Percentiles rank a stretch among this genome's conserved stretches.
Conservation (phyloP, 768 basidiomycete genomes). For the Albatrellus ellisii region DNA sequence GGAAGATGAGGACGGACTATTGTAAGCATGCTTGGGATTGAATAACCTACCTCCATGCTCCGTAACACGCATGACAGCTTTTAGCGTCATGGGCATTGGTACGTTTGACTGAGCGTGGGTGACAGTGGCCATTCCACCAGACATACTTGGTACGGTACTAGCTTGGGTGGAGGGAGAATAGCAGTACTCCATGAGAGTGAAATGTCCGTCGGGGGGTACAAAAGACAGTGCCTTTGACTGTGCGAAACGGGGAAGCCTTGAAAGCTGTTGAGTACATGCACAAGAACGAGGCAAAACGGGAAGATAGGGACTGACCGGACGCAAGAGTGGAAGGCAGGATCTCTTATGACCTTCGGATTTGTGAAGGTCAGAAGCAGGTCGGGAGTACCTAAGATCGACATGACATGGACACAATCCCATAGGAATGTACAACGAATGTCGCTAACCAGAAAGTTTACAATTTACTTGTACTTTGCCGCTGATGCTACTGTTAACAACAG, state of each 20-base stretch:
- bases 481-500: slow-evolving; percentile 49
- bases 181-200: slow-evolving; percentile 76
- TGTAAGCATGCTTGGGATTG: neutral
- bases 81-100: slow-evolving; percentile 23
- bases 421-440: neutral
- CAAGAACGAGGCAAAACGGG: slow-evolving; percentile 2
- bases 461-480: slow-evolving; percentile 73
- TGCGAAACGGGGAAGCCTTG: slow-evolving; percentile 68
- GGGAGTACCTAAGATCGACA: slow-evolving; percentile 52
- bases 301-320: slow-evolving; percentile 59
- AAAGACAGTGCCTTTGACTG: slow-evolving; percentile 74
- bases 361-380: slow-evolving; percentile 65
- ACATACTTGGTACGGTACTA: slow-evolving; percentile 19
- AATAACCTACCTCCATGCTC: slow-evolving; percentile 29
- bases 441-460: slow-evolving; percentile 58
- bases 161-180: slow-evolving; percentile 33
- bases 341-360: slow-evolving; percentile 27
- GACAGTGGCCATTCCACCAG: slow-evolving; percentile 25
- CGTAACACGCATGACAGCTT: slow-evolving; percentile 20
- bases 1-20: slow-evolving; percentile 14
- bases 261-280: slow-evolving; percentile 1
- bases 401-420: neutral
- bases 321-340: slow-evolving; percentile 87
- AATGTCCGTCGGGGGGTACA: slow-evolving; percentile 86
- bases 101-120: slow-evolving; percentile 15